A percentile compares a stretch with the other conserved stretches of the same genome.
Conservation (phyloP, 148 eudicot genomes). For the Camellia japonica region DNA sequence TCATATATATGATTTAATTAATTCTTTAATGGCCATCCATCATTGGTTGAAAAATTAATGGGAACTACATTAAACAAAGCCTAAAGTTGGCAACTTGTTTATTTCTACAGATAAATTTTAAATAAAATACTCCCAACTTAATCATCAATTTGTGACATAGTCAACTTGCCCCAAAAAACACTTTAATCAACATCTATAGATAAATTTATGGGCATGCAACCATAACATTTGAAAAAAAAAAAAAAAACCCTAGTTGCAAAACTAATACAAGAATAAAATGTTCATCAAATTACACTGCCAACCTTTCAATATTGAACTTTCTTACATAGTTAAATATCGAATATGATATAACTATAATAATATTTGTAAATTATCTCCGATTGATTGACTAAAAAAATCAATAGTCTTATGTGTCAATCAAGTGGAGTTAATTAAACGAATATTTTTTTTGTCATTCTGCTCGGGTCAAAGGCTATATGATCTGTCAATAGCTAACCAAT, state of each 20-base stretch:
- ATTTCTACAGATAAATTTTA: neutral
- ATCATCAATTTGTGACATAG: neutral
- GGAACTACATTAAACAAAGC: neutral
- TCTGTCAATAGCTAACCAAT: too few relatives aligned
- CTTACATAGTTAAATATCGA: too few relatives aligned
- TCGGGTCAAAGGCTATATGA: too few relatives aligned
- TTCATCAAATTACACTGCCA: too few relatives aligned
- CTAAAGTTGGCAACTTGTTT: slow-evolving; percentile 3
- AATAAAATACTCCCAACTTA: neutral
- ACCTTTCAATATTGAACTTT: too few relatives aligned
- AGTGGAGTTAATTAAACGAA: too few relatives aligned
- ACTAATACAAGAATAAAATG: neutral
- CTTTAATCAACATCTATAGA: neutral
- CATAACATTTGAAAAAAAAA: too few relatives aligned
- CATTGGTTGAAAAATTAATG: slow-evolving; percentile 3
- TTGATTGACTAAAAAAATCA: too few relatives aligned
- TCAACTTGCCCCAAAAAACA: neutral
- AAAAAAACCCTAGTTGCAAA: too few relatives aligned
- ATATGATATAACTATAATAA: too few relatives aligned
- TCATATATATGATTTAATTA: neutral
- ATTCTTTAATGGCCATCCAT: neutral
- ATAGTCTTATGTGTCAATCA: too few relatives aligned
- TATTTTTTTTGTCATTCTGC: too few relatives aligned
- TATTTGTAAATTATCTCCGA: neutral
- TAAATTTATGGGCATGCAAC: neutral